Evolutionary conservation across 768 basidiomycete genomes (phyloP), one percentile per base, ranked within the genome.

Genomic region (Kwoniella botswanensis): DNA sequence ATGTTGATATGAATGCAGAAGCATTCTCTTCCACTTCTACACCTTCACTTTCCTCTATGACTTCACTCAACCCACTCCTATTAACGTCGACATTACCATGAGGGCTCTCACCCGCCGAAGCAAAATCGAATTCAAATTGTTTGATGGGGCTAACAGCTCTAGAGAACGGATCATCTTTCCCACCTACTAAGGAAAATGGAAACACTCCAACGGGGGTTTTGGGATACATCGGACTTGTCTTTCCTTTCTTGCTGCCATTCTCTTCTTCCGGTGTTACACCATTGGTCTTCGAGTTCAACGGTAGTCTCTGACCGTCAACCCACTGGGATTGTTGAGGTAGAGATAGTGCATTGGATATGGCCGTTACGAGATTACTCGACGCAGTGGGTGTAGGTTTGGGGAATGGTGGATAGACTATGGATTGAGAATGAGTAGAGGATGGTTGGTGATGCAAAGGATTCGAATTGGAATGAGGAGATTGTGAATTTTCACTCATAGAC

Each of bases 61-160:
- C 59, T 6, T 13, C 59, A 50, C 10, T 50, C 46, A 50, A 18
- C 46, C 46, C 46, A 50, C 10, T 50, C 18, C 46, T 50, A 3
- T 12, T 18, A 41, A 18, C 10, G 3, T 15, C 26, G 1, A 0
- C 15, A 65, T 57, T 65, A 4, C 1, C 21, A 10, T 55, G 21
- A 9, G n/a, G 3, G 24, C 50, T 56, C 29, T 17, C 2, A 65
- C 22, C 22, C 53, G n/a, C 35, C 61, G 35, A 11, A 29, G 11
- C 41, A 7, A 56, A 65, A 11, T 24, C 67, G 11, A 43, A 53
- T 2, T 46, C 46, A 68, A 56, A 53, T 10, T 58, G 60, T 22
- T 58, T 65, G 26, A 73, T 73, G 3, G 72, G 72, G n/a, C 67
- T 69, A 10, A 73, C 72, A 21, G 72, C 63, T 59, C 72, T 60